Evolutionary conservation across 2,329 filamentous ascomycete species (phyloP).

Genomic region (Colletotrichum lindemuthianum): DNA sequence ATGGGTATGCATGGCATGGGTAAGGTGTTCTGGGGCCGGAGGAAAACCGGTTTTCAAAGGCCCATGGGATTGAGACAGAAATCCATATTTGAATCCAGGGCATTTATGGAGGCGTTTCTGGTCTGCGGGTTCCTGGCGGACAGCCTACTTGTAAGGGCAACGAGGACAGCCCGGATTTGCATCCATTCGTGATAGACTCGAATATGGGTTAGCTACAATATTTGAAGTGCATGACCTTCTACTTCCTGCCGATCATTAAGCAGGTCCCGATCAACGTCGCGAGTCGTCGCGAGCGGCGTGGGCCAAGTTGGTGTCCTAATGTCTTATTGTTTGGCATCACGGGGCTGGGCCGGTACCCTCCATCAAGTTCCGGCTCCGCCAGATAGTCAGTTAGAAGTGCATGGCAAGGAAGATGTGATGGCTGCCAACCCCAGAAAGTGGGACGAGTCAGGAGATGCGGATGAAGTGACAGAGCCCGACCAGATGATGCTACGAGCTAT

Average conservation of each 20-base stretch:
- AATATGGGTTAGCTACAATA: slow-evolving; percentile 18
- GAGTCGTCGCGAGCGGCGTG: slow-evolving; percentile 31
- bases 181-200: slow-evolving; percentile 27
- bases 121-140: slow-evolving; percentile 29
- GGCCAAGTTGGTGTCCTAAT: slow-evolving; percentile 21
- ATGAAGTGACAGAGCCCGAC: slow-evolving; percentile 26
- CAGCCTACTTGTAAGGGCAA: neutral
- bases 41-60: slow-evolving; percentile 17
- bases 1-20: slow-evolving; percentile 21
- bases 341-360: slow-evolving; percentile 29
- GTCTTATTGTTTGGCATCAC: slow-evolving; percentile 35
- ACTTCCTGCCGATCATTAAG: slow-evolving; percentile 29
- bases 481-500: slow-evolving; percentile 30
- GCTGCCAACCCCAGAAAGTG: slow-evolving; percentile 24
- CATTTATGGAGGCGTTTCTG: slow-evolving; percentile 20
- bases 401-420: slow-evolving; percentile 13
- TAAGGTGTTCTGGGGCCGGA: slow-evolving; percentile 26
- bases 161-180: neutral
- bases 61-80: slow-evolving; percentile 33
- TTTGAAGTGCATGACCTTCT: slow-evolving; percentile 31
- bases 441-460: slow-evolving; percentile 35
- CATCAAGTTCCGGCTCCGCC: slow-evolving; percentile 23
- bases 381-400: slow-evolving; percentile 15
- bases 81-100: slow-evolving; percentile 30
- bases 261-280: slow-evolving; percentile 34